Base-by-base conservation (phyloP, 805 yeast species). In the Zygosaccharomyces lentus region DNA sequence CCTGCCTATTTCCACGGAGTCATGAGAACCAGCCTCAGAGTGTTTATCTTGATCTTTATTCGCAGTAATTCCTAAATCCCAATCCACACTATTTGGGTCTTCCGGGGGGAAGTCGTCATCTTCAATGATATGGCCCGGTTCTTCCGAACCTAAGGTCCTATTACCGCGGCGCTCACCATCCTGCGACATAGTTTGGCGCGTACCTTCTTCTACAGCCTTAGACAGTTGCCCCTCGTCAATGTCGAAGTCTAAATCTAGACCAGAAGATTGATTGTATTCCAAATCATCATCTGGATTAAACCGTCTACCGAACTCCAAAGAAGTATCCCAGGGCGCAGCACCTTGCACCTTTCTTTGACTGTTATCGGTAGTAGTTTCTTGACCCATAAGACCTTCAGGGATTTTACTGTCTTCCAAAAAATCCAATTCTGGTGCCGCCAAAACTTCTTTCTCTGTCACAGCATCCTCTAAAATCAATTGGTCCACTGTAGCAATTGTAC, bases 401-500 rank as follows among this genome's bases (percentile, higher is more conserved):
- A 47, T 41, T 25, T 52, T 49, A 16, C 30, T 41, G 32, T 55
- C 58, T 23, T 53, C 53, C 30, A 62, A 58, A 35, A 61, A 63
- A 15, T 55, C 62, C 55, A 78, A 65, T 26, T 84, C 84, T 37
- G 80, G 86, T 53, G 81, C 86, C 51, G 76, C 77, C 34, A 86
- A 68, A 52, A 87, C 77, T 58, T 87, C 95, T 31, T 81, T 74
- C 48, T 82, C 87, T 0, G 95, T 84, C 37, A 88, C 82, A 15
- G 87, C 85, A 65, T 89, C 95, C 56, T 76, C 80, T 54, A 89
- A 71, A 1, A 81, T 77, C 39, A 86, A 72, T 34, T 75, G 77
- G 25, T 75, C 74, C 27, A 84, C 70, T 23, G 81, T 80, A 1
- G 82, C 69, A 25, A 83, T 70, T 10, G 82, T 77, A 2, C 86